A percentile compares a stretch with the other conserved stretches of the same genome.
Conservation (phyloP, 164 flowering plant genomes). For the Dillenia suffruticosa region DNA sequence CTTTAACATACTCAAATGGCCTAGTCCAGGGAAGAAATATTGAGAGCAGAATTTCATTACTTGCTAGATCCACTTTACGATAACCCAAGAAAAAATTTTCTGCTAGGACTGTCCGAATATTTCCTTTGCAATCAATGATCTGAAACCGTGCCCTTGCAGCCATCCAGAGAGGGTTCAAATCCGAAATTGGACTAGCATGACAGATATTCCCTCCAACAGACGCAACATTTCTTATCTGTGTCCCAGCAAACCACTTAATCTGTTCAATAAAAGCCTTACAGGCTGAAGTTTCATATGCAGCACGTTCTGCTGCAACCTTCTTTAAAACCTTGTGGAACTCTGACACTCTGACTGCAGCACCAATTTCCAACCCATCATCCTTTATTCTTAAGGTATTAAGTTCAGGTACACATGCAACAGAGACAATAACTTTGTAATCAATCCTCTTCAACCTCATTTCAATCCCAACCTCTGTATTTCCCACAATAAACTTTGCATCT, state of each 20-base stretch:
- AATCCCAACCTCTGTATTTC: slow-evolving; percentile 91
- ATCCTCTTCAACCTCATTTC: slow-evolving; percentile 86
- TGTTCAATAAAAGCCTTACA: slow-evolving; percentile 86
- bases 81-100: slow-evolving; percentile 85
- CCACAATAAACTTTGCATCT: slow-evolving; percentile 76
- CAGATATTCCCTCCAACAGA: slow-evolving; percentile 98
- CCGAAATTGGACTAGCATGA: slow-evolving; percentile 98
- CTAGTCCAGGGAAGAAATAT: slow-evolving; percentile 87
- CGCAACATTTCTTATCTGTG: slow-evolving; percentile 89
- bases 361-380: slow-evolving; percentile 87
- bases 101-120: slow-evolving; percentile 53
- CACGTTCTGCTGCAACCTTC: slow-evolving; percentile 44
- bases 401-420: slow-evolving; percentile 71
- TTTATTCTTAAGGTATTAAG: slow-evolving; percentile 53
- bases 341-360: slow-evolving; percentile 76
- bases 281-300: slow-evolving; percentile 65
- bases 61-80: slow-evolving; percentile 74
- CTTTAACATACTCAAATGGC: slow-evolving; percentile 80
- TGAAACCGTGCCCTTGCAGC: slow-evolving; percentile 75
- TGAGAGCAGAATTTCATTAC: slow-evolving; percentile 73
- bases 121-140: slow-evolving; percentile 56
- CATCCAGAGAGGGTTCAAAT: slow-evolving; percentile 98
- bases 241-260: slow-evolving; percentile 98
- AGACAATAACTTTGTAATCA: slow-evolving; percentile 61
- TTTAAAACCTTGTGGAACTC: slow-evolving; percentile 46